Base-by-base conservation (phyloP, 495 filamentous ascomycete genomes). In the Endocarpon pusillum region DNA sequence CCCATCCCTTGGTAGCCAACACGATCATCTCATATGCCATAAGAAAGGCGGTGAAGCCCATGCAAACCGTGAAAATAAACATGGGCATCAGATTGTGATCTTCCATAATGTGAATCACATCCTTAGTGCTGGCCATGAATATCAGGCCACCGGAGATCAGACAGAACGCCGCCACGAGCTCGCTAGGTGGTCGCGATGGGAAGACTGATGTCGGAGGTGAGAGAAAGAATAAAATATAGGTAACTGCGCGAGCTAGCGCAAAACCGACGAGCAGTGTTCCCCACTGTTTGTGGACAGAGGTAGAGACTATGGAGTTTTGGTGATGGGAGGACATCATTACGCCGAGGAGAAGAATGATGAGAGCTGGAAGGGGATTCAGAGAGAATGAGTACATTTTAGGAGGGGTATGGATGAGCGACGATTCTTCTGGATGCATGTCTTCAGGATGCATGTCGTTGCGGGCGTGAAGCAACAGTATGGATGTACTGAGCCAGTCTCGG, bases 301-400 rank as follows among this genome's bases (percentile, higher is more conserved):
- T 81, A 11, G 83, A 87, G 14, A 84, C 60, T 75, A 81, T 79
- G 34, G 73, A 83, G 7, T 58, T 47, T 51, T 97, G 89, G 39
- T 86, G 81, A 53, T 97, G 89, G 11, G 77, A 78, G 43, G 77
- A 75, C 86, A 97, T 97, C 82, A 93, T 86, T 48, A 84, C 64
- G 21, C 89, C 89, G 1, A 94, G 58, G 2, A 94, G 63, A 25
- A 93, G 55, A 38, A 94, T 83, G 21, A 93, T 67, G 8, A 96
- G 64, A 4, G 73, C 81, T 0, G 89, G 89, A 42, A 97, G 69
- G 1, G 87, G 89, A 54, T 96, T 97, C 49, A 87, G 67, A 4
- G 89, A 77, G 38, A 82, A 71, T 9, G 56, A 48, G 53, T 92
- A 85, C 4, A 71, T 73, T 37, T 59, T 66, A 0, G 84, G 84